Evolutionary conservation across 2,329 filamentous ascomycete genomes (phyloP), one percentile per base, ranked within the genome.

Genomic region (Fusarium compactum): DNA sequence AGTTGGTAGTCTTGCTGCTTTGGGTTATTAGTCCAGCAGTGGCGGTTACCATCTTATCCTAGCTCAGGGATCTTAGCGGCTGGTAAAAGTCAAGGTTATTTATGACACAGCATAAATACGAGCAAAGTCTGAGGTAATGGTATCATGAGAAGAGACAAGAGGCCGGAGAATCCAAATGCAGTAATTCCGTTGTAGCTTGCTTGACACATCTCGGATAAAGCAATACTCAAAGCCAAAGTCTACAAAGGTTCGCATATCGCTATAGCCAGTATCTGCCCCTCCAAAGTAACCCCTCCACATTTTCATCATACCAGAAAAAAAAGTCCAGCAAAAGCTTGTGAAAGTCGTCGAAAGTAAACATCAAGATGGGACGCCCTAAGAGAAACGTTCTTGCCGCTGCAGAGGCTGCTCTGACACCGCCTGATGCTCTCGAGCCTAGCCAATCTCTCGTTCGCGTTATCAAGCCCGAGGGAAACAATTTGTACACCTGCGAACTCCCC

Each of bases 391-490:
- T 91, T 61, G 93, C 93, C 22, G 93, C 93, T 18, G 92, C 92
- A 50, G 90, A 95, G 77, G 91, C 93, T 79, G 85, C 89, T 3
- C 83, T 84, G 40, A 88, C 85, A 4, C 89, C 90, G 14, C 89
- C 89, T 3, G 82, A 84, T 48, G 76, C 80, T 85, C 90, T 83
- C 78, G 89, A 82, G 79, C 83, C 78, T 79, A 91, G 78, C 83
- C 95, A 84, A 76, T 84, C 85, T 54, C 88, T 99, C 64, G 94
- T 92, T 20, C 92, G 90, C 61, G 90, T 98, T 62, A 82, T 92
- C 76, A 92, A 93, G 79, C 92, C 92, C 45, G 91, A 94, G 73
- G 95, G 95, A 72, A 97, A 97, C 83, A 97, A 92, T 80, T 85
- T 97, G 44, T 98, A 97, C 84, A 87, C 88, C 45, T 93, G 95